phyloP scores from a whole-genome alignment of 1,139 yeast species.

The Taphrina communis region DNA sequence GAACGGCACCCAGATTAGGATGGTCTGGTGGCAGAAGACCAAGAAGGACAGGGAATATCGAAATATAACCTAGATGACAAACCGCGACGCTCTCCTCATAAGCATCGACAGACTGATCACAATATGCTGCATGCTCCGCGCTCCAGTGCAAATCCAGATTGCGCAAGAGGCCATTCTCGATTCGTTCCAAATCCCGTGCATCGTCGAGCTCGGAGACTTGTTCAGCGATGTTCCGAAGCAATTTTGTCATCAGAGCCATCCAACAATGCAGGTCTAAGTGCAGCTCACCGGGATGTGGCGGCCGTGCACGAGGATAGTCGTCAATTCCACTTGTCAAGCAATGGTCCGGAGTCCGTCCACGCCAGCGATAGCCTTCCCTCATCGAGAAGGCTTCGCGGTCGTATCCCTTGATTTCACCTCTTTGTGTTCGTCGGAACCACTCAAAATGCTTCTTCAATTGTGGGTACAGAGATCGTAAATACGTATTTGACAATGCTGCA shows the following conservation, averaged over 20 bases:
- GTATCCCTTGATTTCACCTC: slow-evolving; percentile 74
- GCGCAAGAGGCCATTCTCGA: slow-evolving; percentile 63
- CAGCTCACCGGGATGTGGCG: slow-evolving; percentile 85
- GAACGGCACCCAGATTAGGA: slow-evolving; percentile 58
- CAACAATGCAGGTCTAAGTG: slow-evolving; percentile 89
- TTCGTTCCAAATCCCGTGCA: slow-evolving; percentile 58
- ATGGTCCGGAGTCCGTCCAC: slow-evolving; percentile 84
- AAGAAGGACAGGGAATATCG: slow-evolving; percentile 82
- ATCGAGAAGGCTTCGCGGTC: slow-evolving; percentile 59
- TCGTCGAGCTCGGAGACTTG: slow-evolving; percentile 68
- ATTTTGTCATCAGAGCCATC: slow-evolving; percentile 90
- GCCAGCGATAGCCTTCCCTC: slow-evolving; percentile 85
- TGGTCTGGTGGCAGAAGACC: slow-evolving; percentile 65
- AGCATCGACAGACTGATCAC: slow-evolving; percentile 81
- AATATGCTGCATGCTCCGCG: slow-evolving; percentile 66
- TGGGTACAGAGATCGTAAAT: slow-evolving; percentile 74
- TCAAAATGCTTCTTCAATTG: slow-evolving; percentile 76
- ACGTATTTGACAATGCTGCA: slow-evolving; percentile 66
- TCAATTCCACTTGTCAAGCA: slow-evolving; percentile 93
- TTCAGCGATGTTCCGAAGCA: slow-evolving; percentile 76
- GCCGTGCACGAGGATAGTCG: slow-evolving; percentile 87
- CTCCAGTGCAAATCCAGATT: slow-evolving; percentile 88
- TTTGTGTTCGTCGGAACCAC: slow-evolving; percentile 84
- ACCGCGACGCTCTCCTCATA: slow-evolving; percentile 68
- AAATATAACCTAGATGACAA: slow-evolving; percentile 88